Conservation (phyloP, 2,329 filamentous ascomycete species). For the Boeremia exigua region DNA sequence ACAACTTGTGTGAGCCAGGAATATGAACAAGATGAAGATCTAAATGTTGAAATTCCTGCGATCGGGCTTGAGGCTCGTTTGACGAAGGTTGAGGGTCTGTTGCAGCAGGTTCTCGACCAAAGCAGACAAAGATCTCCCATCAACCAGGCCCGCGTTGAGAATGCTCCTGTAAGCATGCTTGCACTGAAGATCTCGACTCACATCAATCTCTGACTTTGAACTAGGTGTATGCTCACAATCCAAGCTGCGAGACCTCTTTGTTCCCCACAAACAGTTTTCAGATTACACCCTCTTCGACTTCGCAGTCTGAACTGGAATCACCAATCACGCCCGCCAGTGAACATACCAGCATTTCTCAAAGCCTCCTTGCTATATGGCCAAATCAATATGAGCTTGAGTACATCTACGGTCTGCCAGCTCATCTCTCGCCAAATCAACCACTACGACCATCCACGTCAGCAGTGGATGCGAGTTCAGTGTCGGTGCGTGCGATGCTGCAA, state of each 20-base stretch:
- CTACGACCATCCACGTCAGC: neutral
- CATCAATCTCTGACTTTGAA: neutral
- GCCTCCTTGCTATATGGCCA: constrained; percentile 43
- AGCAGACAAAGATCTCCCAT: neutral
- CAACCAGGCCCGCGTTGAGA: neutral
- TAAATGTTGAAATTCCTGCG: neutral
- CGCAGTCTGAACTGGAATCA: neutral
- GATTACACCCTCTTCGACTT: neutral
- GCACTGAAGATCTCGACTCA: neutral
- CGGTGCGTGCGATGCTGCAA: constrained; percentile 44
- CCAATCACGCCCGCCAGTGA: neutral
- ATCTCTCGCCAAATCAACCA: constrained; percentile 29
- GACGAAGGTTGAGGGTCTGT: neutral
- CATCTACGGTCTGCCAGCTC: constrained; percentile 42
- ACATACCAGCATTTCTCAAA: constrained; percentile 29
- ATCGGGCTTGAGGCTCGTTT: neutral
- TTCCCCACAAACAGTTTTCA: neutral
- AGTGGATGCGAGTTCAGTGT: constrained; percentile 9
- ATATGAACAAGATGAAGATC: constrained; percentile 1
- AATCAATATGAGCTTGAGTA: constrained; percentile 41
- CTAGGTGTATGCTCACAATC: neutral
- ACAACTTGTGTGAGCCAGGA: constrained; percentile 33
- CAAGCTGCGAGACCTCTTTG: neutral
- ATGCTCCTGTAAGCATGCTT: neutral
- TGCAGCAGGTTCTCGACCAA: neutral